These are phyloP conservation scores for Wickerhamiella infanticola DNA, from an alignment of 1,139 yeast species.

Conservation along the genomic window DNA sequence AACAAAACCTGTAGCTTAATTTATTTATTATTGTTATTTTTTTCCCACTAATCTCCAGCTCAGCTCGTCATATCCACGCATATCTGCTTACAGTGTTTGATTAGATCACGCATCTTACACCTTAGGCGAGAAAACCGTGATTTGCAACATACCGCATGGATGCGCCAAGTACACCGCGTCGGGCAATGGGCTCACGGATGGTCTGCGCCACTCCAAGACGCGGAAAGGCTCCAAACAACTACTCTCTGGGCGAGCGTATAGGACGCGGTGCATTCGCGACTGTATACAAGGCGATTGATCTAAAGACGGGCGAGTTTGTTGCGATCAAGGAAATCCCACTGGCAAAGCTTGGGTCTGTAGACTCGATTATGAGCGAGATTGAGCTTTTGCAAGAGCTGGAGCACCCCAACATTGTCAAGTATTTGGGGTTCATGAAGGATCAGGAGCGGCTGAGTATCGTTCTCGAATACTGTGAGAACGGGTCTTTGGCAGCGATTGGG, in stretches of 20 bases:
- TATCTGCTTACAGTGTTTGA: not conserved
- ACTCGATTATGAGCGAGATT: conserved; percentile 29
- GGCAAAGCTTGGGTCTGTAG: conserved; percentile 26
- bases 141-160: not conserved
- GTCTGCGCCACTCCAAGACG: conserved; percentile 17
- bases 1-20: too few species aligned
- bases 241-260: conserved; percentile 36
- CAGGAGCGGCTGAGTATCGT: conserved; percentile 53
- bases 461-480: conserved; percentile 71
- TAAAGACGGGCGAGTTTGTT: conserved; percentile 48
- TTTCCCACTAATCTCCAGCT: not conserved
- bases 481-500: conserved; percentile 62
- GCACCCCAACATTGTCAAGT: conserved; percentile 81
- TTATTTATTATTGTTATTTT: too few species aligned
- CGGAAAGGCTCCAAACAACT: conserved; percentile 14
- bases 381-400: conserved; percentile 49
- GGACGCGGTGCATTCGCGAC: conserved; percentile 75
- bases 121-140: not conserved
- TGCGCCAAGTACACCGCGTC: conserved; percentile 3
- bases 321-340: conserved; percentile 76
- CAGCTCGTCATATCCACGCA: not conserved
- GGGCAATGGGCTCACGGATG: conserved; percentile 11
- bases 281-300: conserved; percentile 54
- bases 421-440: conserved; percentile 74
- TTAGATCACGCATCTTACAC: not conserved